phyloP scores from a whole-genome alignment of 148 eudicot genomes.

The Diospyros kaki region DNA sequence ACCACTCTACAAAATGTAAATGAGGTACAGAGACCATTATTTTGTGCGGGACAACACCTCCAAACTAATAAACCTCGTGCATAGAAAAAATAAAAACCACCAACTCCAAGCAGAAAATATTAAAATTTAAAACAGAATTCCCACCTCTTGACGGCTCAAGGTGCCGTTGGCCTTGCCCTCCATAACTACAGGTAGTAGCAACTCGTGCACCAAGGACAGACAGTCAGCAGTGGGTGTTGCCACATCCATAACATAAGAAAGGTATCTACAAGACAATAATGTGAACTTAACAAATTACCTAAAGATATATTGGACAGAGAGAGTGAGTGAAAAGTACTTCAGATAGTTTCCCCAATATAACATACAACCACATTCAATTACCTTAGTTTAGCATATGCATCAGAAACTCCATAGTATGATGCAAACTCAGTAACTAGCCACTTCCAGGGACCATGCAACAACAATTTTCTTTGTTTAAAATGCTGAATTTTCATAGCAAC shows the following conservation, averaged over 20 bases:
- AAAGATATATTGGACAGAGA: neutral
- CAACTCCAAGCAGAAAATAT: neutral
- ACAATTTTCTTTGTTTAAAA: constrained; percentile 71
- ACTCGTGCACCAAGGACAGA: constrained; percentile 61
- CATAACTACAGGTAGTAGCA: constrained; percentile 67
- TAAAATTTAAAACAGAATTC: neutral
- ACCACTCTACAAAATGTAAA: neutral
- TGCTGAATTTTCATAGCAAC: constrained; percentile 82
- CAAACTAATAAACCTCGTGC: neutral
- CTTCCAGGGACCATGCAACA: constrained; percentile 75
- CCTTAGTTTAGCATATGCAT: constrained; percentile 78
- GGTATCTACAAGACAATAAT: constrained; percentile 43
- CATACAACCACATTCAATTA: constrained; percentile 7
- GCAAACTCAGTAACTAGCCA: constrained; percentile 86
- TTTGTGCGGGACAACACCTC: neutral
- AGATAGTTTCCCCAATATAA: neutral
- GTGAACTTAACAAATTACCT: neutral
- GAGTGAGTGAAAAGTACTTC: neutral
- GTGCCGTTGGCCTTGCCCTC: constrained; percentile 51
- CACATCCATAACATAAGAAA: constrained; percentile 88
- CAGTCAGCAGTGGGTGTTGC: constrained; percentile 89
- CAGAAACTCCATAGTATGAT: constrained; percentile 80
- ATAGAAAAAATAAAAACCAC: neutral
- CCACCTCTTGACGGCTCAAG: constrained; percentile 88
- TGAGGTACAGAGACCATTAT: neutral